Conservation (phyloP, 2,329 filamentous ascomycete species). For the Exophiala dermatitidis region DNA sequence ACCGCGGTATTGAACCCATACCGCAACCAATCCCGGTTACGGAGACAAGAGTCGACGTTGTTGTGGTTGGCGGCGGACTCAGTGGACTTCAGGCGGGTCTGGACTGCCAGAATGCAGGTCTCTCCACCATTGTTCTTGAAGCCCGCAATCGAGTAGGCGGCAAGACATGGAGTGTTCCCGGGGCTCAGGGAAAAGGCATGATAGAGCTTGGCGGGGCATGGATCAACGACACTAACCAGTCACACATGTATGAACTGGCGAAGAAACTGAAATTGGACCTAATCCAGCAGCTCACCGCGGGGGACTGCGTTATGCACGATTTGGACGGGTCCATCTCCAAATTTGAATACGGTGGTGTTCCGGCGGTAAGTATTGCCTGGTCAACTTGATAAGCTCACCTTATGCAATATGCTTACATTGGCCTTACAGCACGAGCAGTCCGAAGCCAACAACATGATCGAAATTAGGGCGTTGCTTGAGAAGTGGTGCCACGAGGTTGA, state of each 20-base stretch:
- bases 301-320: slow-evolving; percentile 40
- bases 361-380: slow-evolving; percentile 6
- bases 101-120: slow-evolving; percentile 29
- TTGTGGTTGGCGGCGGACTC: slow-evolving; percentile 38
- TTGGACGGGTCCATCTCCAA: slow-evolving; percentile 19
- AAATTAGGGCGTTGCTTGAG: slow-evolving; percentile 35
- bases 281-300: slow-evolving; percentile 44
- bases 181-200: slow-evolving; percentile 24
- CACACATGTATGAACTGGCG: slow-evolving; percentile 35
- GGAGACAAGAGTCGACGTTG: slow-evolving; percentile 28
- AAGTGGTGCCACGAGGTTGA: slow-evolving; percentile 32
- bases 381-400: no score
- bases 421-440: no score
- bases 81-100: slow-evolving; percentile 35
- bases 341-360: slow-evolving; percentile 24
- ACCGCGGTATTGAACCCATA: slow-evolving; percentile 29
- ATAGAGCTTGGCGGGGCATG: slow-evolving; percentile 53
- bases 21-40: neutral
- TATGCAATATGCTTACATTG: no score
- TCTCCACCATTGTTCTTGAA: slow-evolving; percentile 35
- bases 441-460: slow-evolving; percentile 26
- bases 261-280: slow-evolving; percentile 36
- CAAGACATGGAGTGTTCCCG: slow-evolving; percentile 33
- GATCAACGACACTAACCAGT: slow-evolving; percentile 53
- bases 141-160: slow-evolving; percentile 41